Conservation (phyloP, 2,329 filamentous ascomycete genomes). For the Scedosporium dehoogii region DNA sequence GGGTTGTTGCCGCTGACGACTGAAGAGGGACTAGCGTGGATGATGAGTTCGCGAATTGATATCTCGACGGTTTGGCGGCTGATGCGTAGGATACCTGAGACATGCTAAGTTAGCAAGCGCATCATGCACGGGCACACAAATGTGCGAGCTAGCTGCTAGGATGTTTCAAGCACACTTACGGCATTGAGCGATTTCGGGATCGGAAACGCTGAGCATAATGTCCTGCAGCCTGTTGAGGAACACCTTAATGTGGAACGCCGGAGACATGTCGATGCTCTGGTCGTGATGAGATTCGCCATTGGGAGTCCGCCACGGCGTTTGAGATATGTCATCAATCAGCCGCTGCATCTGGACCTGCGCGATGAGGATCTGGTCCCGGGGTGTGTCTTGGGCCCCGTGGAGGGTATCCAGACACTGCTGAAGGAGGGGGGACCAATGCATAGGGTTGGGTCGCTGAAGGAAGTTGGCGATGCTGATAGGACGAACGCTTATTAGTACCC, state of each 20-base stretch:
- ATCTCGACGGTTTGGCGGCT: background rate
- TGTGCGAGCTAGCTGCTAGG: background rate
- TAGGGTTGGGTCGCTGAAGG: conserved; percentile 36
- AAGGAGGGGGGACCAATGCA: conserved; percentile 49
- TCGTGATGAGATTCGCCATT: conserved; percentile 10
- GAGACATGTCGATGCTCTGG: conserved; percentile 15
- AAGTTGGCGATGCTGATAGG: conserved; percentile 23
- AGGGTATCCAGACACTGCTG: conserved; percentile 44
- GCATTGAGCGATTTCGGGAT: background rate
- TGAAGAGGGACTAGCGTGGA: background rate
- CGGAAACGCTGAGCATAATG: background rate
- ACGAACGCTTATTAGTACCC: conserved; percentile 12
- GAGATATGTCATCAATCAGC: background rate
- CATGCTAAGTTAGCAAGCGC: background rate
- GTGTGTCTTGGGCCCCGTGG: conserved; percentile 31
- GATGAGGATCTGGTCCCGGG: conserved; percentile 39
- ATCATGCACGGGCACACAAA: too few species aligned
- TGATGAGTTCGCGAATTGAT: background rate
- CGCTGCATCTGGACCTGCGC: conserved; percentile 20
- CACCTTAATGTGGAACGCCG: background rate
- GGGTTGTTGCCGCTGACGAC: background rate
- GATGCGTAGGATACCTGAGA: background rate
- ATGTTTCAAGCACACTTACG: background rate
- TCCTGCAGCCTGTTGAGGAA: conserved; percentile 1
- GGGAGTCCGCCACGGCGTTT: background rate